Conservation (phyloP, 2,329 filamentous ascomycete species). For the Diplodia corticola region DNA sequence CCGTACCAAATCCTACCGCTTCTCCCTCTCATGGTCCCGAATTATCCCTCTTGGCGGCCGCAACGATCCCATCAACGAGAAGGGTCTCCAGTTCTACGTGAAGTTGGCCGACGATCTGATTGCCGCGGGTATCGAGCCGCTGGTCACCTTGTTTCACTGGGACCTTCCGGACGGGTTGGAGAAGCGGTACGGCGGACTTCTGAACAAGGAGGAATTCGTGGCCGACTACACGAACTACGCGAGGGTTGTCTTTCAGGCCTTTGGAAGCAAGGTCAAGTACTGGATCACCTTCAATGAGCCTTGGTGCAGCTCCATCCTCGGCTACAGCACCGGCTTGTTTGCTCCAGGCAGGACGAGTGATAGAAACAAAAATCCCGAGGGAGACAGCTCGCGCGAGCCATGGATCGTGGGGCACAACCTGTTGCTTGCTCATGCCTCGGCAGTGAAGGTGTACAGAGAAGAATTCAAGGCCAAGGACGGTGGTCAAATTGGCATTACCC, state of each 20-base stretch:
- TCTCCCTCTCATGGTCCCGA: slow-evolving; percentile 41
- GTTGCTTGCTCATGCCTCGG: slow-evolving; percentile 75
- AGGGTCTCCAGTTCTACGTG: slow-evolving; percentile 42
- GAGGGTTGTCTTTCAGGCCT: slow-evolving; percentile 70
- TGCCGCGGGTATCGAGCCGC: slow-evolving; percentile 38
- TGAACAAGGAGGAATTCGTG: slow-evolving; percentile 80
- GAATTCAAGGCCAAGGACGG: slow-evolving; percentile 73
- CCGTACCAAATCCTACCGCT: slow-evolving; percentile 61
- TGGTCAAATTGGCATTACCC: slow-evolving; percentile 82
- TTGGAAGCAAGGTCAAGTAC: slow-evolving; percentile 74
- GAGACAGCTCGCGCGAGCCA: slow-evolving; percentile 74
- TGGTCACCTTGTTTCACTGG: slow-evolving; percentile 46
- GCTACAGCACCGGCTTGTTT: slow-evolving; percentile 75
- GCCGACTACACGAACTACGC: slow-evolving; percentile 80
- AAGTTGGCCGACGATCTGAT: slow-evolving; percentile 41
- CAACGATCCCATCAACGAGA: slow-evolving; percentile 39
- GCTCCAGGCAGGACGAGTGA: slow-evolving; percentile 82
- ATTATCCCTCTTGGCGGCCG: slow-evolving; percentile 61
- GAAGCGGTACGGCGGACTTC: slow-evolving; percentile 75
- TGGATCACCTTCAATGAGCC: slow-evolving; percentile 94
- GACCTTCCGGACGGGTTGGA: slow-evolving; percentile 64
- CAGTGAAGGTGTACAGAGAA: slow-evolving; percentile 78
- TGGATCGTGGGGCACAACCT: slow-evolving; percentile 83
- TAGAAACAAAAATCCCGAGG: slow-evolving; percentile 66
- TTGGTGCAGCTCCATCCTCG: slow-evolving; percentile 79